phyloP scores from a whole-genome alignment of 1,284 basidiomycete genomes.

The Xerocomus nothofagi region DNA sequence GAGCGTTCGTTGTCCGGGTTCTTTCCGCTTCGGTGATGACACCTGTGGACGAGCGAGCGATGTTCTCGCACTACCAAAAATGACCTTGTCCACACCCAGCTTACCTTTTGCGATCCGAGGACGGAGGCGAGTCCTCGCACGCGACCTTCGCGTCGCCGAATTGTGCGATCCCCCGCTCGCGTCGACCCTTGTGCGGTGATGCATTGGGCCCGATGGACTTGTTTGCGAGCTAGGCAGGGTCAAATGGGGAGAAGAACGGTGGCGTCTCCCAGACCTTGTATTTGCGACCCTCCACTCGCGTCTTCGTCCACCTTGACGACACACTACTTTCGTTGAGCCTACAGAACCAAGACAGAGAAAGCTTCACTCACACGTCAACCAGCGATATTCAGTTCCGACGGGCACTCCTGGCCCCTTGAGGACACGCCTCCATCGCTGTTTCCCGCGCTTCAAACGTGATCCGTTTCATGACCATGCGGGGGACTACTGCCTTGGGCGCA shows the following conservation, averaged over 20 bases:
- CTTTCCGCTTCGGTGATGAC: constrained; percentile 1
- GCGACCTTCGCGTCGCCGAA: constrained; percentile 11
- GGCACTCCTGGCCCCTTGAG: not conserved
- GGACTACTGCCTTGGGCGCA: too few species aligned
- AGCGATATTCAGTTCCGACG: not conserved
- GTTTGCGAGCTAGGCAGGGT: not conserved
- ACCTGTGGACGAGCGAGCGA: constrained; percentile 5
- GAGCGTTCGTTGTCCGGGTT: constrained; percentile 6
- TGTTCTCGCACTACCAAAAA: constrained; percentile 9
- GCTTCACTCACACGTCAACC: not conserved
- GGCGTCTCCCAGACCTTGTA: constrained; percentile 8
- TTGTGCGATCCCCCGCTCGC: constrained; percentile 7
- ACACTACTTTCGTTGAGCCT: not conserved
- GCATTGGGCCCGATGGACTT: constrained; percentile 5
- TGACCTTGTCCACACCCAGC: not conserved
- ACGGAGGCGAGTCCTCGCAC: constrained; percentile 5
- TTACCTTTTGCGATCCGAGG: constrained; percentile 11
- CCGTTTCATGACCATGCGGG: not conserved
- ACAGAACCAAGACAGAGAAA: not conserved
- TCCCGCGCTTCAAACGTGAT: constrained; percentile 3
- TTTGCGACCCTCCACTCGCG: constrained; percentile 13
- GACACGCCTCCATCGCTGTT: constrained; percentile 1
- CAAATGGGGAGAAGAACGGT: not conserved
- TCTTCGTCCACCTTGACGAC: constrained; percentile 14
- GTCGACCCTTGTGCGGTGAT: constrained; percentile 9